A percentile compares a stretch with the other conserved stretches of the same genome.
These are phyloP conservation scores for Podospora pseudocomata DNA, from an alignment of 495 filamentous ascomycete species.

Conservation along the genomic window DNA sequence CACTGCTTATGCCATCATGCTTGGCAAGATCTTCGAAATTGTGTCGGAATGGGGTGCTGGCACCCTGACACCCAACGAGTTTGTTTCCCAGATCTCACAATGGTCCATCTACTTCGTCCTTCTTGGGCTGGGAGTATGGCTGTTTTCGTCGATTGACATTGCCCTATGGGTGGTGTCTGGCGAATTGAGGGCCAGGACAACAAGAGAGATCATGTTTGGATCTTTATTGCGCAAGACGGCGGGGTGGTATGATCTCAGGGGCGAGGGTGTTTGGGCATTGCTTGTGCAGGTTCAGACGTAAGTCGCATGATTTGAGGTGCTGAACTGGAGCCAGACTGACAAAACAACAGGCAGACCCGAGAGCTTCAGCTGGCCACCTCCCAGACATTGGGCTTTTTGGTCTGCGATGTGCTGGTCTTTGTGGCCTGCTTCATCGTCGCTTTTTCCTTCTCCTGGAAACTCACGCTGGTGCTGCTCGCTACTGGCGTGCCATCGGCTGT, in stretches of 20 bases:
- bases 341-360: conserved; percentile 60
- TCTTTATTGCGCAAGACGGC: conserved; percentile 68
- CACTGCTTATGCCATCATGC: conserved; percentile 63
- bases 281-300: conserved; percentile 72
- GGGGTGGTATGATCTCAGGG: conserved; percentile 75
- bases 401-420: conserved; percentile 59
- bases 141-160: conserved; percentile 63
- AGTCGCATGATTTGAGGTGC: conserved; percentile 20
- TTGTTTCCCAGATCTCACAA: conserved; percentile 53
- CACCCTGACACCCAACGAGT: conserved; percentile 41
- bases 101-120: conserved; percentile 57
- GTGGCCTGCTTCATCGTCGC: conserved; percentile 64
- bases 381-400: conserved; percentile 66
- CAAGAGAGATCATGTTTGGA: conserved; percentile 61
- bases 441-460: conserved; percentile 74
- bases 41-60: conserved; percentile 65
- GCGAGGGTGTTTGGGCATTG: conserved; percentile 68
- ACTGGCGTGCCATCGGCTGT: conserved; percentile 65
- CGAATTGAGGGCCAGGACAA: conserved; percentile 70
- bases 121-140: conserved; percentile 60
- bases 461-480: conserved; percentile 77
- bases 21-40: conserved; percentile 71
- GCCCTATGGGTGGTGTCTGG: conserved; percentile 69
- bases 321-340: background rate
- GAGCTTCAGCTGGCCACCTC: conserved; percentile 80